These are phyloP conservation scores for Sporisorium scitamineum DNA, from an alignment of 1,284 basidiomycete species.

Conservation along the genomic window DNA sequence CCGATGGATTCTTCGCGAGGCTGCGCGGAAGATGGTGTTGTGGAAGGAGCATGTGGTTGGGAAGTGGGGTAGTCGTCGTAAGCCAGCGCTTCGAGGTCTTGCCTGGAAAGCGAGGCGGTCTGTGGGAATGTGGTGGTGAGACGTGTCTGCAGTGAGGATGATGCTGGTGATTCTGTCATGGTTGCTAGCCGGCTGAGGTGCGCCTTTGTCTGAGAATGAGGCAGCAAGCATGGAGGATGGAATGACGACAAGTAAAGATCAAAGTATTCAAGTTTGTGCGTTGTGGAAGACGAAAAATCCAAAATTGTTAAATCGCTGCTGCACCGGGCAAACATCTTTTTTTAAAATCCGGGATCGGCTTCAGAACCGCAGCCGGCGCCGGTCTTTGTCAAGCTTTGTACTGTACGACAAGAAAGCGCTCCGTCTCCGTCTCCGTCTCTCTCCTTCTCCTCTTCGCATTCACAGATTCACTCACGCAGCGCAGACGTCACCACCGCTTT, in stretches of 20 bases:
- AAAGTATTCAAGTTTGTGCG: background rate
- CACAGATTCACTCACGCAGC: too few species aligned
- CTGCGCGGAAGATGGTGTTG: background rate
- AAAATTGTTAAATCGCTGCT: background rate
- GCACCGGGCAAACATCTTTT: too few species aligned
- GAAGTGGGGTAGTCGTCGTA: conserved; percentile 19
- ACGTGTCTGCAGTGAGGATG: conserved; percentile 34
- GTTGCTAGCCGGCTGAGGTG: background rate
- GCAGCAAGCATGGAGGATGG: background rate
- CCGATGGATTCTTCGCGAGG: conserved; percentile 7
- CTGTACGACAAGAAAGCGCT: too few species aligned
- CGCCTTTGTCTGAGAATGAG: background rate
- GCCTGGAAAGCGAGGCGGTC: conserved; percentile 42
- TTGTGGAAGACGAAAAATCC: background rate
- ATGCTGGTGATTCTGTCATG: conserved; percentile 35
- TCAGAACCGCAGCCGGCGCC: background rate
- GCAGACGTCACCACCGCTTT: background rate
- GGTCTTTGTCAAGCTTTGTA: too few species aligned
- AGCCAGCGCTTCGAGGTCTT: conserved; percentile 53
- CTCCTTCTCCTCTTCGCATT: too few species aligned
- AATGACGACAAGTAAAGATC: conserved; percentile 2
- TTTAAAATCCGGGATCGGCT: conserved; percentile 5
- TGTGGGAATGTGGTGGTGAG: conserved; percentile 55
- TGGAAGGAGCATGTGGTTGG: background rate
- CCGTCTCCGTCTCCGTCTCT: too few species aligned